Base-by-base conservation (phyloP, 345 rosid species). In the Syzygium aqueum region DNA sequence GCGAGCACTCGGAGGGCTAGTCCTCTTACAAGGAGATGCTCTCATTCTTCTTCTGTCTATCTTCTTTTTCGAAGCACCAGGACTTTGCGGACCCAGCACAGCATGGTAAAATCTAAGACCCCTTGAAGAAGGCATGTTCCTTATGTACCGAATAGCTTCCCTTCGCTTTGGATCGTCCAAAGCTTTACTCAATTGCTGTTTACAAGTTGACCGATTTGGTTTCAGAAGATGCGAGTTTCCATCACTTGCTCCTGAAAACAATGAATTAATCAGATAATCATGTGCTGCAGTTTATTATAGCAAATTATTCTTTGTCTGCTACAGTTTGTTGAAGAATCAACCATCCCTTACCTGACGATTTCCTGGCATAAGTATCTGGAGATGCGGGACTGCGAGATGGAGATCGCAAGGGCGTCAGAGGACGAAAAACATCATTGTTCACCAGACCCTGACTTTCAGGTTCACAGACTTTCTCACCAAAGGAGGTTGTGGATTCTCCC, bases 301-400 rank as follows among this genome's bases (percentile, higher is more conserved):
- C 27, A 37, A 37, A 73, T 73, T 73, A 73, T 73, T 73, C 27
- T 10, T 57, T 73, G 37, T 73, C 82, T 73, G 27, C 82, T 33
- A 49, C 49, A 73, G 49, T 73, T 17, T 56, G 86, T 22, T n/a
- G 73, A 78, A 65, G 65, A 86, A 84, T 30, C 61, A 56, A 73
- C 51, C 15, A 84, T 37, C 30, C 63, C 61, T 87, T 89, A 96
- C 98, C 97, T 91, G 93, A 89, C 50, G 84, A 85, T 85, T 85
- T 87, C 37, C 86, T 88, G 86, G 86, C 80, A 88, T 82, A n/a
- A 28, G 23, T 21, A 84, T 87, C 89, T 63, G 86, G 73, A 85
- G 85, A 85, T 49, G 85, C 63, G 3, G 91, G 92, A 87, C 87
- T 51, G 25, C 88, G 87, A 83, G 89, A 90, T 87, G 89, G 86